Evolutionary conservation across 345 rosid species (phyloP).

Genomic region (Limnanthes douglasii): DNA sequence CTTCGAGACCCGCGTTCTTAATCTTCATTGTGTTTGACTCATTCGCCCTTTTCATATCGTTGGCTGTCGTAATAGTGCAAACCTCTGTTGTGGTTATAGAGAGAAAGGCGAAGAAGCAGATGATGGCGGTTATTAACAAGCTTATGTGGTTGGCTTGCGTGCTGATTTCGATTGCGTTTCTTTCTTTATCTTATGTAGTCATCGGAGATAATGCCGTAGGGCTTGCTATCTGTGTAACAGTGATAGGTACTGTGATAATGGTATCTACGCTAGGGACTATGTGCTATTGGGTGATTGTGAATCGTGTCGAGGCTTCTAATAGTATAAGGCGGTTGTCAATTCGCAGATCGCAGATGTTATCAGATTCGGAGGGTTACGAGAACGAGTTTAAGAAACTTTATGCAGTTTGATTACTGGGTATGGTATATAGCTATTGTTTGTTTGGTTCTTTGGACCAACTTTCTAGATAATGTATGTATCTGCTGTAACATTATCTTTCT

Average conservation of each 20-base stretch:
- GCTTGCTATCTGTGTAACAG: slow-evolving; percentile 45
- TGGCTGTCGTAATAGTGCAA: slow-evolving; percentile 92
- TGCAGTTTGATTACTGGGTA: slow-evolving; percentile 34
- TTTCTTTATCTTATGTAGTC: slow-evolving; percentile 62
- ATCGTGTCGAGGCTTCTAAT: slow-evolving; percentile 41
- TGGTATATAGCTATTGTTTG: neutral
- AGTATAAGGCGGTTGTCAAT: slow-evolving; percentile 27
- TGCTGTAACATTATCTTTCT: too few species aligned
- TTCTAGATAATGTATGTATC: neutral
- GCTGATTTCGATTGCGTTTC: slow-evolving; percentile 70
- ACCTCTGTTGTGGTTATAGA: slow-evolving; percentile 86
- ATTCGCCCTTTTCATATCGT: slow-evolving; percentile 76
- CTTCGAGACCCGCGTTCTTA: slow-evolving; percentile 39
- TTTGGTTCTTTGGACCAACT: neutral
- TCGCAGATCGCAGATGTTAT: slow-evolving; percentile 37
- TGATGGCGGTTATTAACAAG: slow-evolving; percentile 91
- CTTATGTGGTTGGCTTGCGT: slow-evolving; percentile 91
- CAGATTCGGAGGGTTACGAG: slow-evolving; percentile 46
- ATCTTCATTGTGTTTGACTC: slow-evolving; percentile 68
- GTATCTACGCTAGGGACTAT: slow-evolving; percentile 70
- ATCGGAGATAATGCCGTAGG: slow-evolving; percentile 40
- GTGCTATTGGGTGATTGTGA: slow-evolving; percentile 76
- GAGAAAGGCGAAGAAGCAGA: slow-evolving; percentile 57
- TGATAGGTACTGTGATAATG: slow-evolving; percentile 64
- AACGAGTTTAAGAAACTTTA: slow-evolving; percentile 45